Conservation (phyloP, 331 rosid genomes). For the Quercus lobata region DNA sequence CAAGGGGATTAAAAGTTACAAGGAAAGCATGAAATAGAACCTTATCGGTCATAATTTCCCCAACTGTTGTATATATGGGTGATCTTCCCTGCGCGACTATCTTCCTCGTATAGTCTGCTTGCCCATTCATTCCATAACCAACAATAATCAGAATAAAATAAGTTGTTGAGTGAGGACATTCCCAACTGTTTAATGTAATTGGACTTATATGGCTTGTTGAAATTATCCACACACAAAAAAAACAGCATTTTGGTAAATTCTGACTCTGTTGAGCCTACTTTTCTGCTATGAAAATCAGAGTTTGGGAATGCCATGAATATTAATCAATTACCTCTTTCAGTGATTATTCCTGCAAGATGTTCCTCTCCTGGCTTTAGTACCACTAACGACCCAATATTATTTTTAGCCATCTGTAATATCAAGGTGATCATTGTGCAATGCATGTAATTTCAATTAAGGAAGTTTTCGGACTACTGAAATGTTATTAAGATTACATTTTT, state of each 20-base stretch:
- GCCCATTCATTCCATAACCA: conserved; percentile 5
- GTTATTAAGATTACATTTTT: conserved; percentile 36
- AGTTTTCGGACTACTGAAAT: not conserved
- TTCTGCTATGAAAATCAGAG: not conserved
- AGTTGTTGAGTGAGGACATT: not conserved
- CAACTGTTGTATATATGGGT: conserved; percentile 56
- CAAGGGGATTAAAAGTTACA: not conserved
- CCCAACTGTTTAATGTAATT: not conserved
- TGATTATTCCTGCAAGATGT: conserved; percentile 74
- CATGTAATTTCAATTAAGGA: not conserved
- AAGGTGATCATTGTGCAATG: not conserved
- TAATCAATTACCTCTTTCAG: conserved; percentile 70
- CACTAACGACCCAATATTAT: conserved; percentile 71
- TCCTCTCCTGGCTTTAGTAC: conserved; percentile 67
- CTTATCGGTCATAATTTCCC: conserved; percentile 86
- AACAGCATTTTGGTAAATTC: not conserved
- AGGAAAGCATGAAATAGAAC: conserved; percentile 28
- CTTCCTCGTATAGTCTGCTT: conserved; percentile 63
- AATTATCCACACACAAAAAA: too few species aligned
- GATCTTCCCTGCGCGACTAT: conserved; percentile 79
- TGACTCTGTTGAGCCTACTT: not conserved
- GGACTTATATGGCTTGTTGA: not conserved
- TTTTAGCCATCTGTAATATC: conserved; percentile 64
- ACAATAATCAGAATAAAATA: not conserved
- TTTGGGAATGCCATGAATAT: too few species aligned